Percentiles rank a stretch among this genome's conserved stretches.
Evolutionary conservation across 2,329 filamentous ascomycete species (phyloP).

Genomic region (Ophiostoma sp.): DNA sequence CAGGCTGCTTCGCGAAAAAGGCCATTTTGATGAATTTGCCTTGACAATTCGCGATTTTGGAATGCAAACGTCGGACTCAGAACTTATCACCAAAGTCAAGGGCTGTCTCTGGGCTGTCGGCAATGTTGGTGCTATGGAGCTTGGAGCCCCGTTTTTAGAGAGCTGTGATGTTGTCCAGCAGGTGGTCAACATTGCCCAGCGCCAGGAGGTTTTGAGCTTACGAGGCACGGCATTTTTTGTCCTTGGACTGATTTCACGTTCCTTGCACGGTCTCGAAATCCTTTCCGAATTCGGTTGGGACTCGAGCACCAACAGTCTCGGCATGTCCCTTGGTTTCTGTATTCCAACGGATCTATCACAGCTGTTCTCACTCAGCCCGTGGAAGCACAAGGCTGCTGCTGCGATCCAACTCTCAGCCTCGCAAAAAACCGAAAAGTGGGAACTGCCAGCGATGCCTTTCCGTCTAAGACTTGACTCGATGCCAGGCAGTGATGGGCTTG

Average conservation of each 20-base stretch:
- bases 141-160: conserved; percentile 90
- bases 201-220: conserved; percentile 83
- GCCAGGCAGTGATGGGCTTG: background rate
- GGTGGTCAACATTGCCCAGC: conserved; percentile 83
- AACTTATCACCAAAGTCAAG: conserved; percentile 88
- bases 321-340: conserved; percentile 79
- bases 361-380: conserved; percentile 65
- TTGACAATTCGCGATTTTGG: conserved; percentile 82
- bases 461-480: conserved; percentile 36
- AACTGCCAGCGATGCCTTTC: conserved; percentile 40
- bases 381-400: conserved; percentile 48
- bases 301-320: conserved; percentile 75
- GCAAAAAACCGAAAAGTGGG: conserved; percentile 48
- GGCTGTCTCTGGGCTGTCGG: conserved; percentile 96
- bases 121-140: conserved; percentile 96
- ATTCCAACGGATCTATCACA: conserved; percentile 73
- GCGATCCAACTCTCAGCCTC: conserved; percentile 45
- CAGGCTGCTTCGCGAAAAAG: conserved; percentile 80
- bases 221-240: conserved; percentile 96
- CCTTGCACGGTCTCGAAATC: conserved; percentile 86
- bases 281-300: conserved; percentile 89
- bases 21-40: conserved; percentile 92
- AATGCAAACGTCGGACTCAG: conserved; percentile 75
- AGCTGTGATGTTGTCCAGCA: conserved; percentile 79
- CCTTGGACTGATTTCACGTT: conserved; percentile 84